Base-by-base conservation (phyloP, 1,284 basidiomycete species). In the Anthracocystis walkeri region DNA sequence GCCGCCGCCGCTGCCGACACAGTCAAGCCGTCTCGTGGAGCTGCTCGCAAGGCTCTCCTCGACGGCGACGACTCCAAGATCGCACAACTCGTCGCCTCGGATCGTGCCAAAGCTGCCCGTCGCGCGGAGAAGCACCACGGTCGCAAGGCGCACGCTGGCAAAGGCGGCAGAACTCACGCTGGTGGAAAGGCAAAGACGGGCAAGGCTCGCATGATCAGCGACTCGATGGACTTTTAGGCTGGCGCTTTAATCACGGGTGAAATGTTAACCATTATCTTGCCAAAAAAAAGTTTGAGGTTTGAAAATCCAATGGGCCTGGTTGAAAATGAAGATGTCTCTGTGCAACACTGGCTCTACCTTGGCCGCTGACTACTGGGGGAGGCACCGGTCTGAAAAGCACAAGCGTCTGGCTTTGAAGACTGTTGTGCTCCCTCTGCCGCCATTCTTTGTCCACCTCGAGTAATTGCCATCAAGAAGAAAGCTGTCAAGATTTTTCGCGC, bases 1-100 rank as follows among this genome's bases (percentile, higher is more conserved):
- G 87, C 94, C 93, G 84, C 92, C 23, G 86, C 93, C 94, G 84
- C 92, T 92, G 75, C 89, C 86, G 45, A 92, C 88, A n/a, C 29
- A 23, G 50, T 50, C 41, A 67, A 59, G 49, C 49, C 69, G 2
- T 67, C 73, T 16, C 57, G 65, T 5, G 71, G 71, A n/a, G 75
- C 75, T 1, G 77, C 74, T 12, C 46, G 56, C 58, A 55, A 65
- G 41, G 74, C 53, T 21, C 41, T 51, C 12, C 53, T 52, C 20
- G 60, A 71, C 21, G 75, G 60, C 25, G 66, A 74, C 25, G 56
- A 68, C 50, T 63, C 66, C 27, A 63, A 75, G 44, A 55, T 82
- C 14, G 73, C 75, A 3, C 61, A 75, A 35, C 61, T 78, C 27
- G 80, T 81, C 1, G 81, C 81, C 7, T 59, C 72, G 0, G 72